phyloP scores from a whole-genome alignment of 139 green algal genomes.

The Bryopsis sp. region DNA sequence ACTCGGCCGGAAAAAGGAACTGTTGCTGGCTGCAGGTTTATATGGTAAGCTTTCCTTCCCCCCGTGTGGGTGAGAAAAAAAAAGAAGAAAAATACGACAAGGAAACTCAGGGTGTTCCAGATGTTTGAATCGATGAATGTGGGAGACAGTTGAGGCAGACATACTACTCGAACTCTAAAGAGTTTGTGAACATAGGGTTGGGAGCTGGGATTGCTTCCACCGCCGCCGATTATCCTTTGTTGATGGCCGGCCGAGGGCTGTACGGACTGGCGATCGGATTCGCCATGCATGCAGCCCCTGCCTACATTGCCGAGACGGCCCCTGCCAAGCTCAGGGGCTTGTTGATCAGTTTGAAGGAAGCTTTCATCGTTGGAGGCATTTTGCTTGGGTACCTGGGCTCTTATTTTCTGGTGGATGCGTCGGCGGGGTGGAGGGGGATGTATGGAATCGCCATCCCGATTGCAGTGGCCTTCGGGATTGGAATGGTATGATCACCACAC shows the following conservation, averaged over 20 bases:
- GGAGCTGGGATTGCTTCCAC: constrained; percentile 26
- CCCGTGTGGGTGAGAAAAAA: too few relatives aligned
- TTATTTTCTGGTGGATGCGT: constrained; percentile 35
- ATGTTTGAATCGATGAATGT: too few relatives aligned
- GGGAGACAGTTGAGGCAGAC: too few relatives aligned
- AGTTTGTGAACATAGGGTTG: constrained; percentile 25
- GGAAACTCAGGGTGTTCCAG: too few relatives aligned
- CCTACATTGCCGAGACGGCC: constrained; percentile 87
- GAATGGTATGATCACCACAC: constrained; percentile 41
- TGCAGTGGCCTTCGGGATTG: constrained; percentile 40
- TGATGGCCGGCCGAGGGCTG: constrained; percentile 49
- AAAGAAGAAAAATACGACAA: too few relatives aligned
- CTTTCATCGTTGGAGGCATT: constrained; percentile 68
- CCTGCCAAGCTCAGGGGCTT: constrained; percentile 58
- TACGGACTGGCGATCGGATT: constrained; percentile 89
- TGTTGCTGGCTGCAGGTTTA: constrained; percentile 57
- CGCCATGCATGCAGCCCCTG: constrained; percentile 85
- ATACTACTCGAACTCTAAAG: too few relatives aligned
- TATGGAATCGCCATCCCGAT: constrained; percentile 41
- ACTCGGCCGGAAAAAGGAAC: constrained; percentile 64
- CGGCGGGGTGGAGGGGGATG: constrained; percentile 78
- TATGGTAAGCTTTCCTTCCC: too few relatives aligned
- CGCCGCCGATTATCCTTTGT: constrained; percentile 28
- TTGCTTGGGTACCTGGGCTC: constrained; percentile 63
- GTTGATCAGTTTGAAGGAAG: constrained; percentile 74